A percentile compares a stretch with the other conserved stretches of the same genome.
Evolutionary conservation across 192 early-diverging fungal species (phyloP).

Genomic region (Backusella australiensis): DNA sequence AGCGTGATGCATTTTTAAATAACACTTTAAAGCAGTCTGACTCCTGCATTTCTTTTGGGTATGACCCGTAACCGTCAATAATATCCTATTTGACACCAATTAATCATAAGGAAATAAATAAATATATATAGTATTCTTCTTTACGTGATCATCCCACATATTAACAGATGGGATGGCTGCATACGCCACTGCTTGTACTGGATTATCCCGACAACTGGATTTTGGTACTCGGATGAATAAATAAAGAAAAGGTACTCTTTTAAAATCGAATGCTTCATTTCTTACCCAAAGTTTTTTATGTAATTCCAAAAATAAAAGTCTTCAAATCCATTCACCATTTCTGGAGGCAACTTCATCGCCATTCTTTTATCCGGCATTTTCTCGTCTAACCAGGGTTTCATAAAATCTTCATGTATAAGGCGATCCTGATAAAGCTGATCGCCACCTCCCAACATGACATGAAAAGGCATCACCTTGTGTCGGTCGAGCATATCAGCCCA

Average conservation of each 20-base stretch:
- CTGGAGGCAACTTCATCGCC: not conserved
- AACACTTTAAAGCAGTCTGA: constrained; percentile 57
- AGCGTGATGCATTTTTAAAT: constrained; percentile 60
- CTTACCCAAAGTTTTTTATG: constrained; percentile 24
- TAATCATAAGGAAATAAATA: not conserved
- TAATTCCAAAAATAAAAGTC: constrained; percentile 32
- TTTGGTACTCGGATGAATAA: constrained; percentile 43
- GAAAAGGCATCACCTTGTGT: constrained; percentile 54
- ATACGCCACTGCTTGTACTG: constrained; percentile 14
- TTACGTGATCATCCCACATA: constrained; percentile 78
- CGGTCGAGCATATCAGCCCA: constrained; percentile 66
- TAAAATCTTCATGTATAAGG: constrained; percentile 20
- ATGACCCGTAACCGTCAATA: constrained; percentile 80
- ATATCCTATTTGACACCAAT: constrained; percentile 41
- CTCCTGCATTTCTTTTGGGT: constrained; percentile 67
- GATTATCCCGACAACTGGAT: constrained; percentile 19
- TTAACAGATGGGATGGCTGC: constrained; percentile 68
- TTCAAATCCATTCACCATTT: constrained; percentile 19
- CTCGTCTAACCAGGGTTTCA: constrained; percentile 22
- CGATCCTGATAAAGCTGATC: constrained; percentile 62
- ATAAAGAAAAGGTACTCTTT: not conserved
- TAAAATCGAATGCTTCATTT: not conserved
- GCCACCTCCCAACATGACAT: constrained; percentile 69
- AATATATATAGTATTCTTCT: not conserved
- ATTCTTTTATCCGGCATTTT: constrained; percentile 17